Evolutionary conservation across 805 yeast species (phyloP), one percentile per base, ranked within the genome.

Genomic region (Ogataea pignaliae): DNA sequence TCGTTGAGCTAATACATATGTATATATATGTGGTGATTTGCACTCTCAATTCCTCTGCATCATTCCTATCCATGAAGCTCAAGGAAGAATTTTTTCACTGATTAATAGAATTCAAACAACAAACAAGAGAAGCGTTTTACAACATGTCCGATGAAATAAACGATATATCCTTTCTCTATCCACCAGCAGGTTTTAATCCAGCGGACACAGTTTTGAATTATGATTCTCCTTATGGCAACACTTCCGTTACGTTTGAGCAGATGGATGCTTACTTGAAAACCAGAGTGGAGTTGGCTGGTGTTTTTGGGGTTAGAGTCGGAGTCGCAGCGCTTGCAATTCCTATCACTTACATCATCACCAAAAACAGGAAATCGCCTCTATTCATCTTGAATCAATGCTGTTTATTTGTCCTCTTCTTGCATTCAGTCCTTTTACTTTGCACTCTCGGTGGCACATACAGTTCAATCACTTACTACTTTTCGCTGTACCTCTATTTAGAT

Each of bases 381-480:
- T 91, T 88, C 60, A 60, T 81, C n/a, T 64, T 88, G 37, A 89
- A 90, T 62, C 81, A 81, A 58, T 40, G 71, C 2, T 77, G 85
- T 30, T 67, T 91, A 41, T 40, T 77, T 2, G 58, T 80, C 4
- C 64, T 83, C 42, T 61, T 83, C 4, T 44, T 88, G 13, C 83
- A 85, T 42, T 76, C 89, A 1, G 73, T 76, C 2, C 63, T 89
- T 6, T 81, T 75, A 63, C 54, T 85, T 28, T 71, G 65, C 11
- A 79, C 81, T 51, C 58, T 81, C 15, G 55, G 73, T 30, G 78
- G 85, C 10, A 71, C 79, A 1, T 76, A 74, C 50, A 68, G 73
- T 28, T 65, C 81, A 0, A 42, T 79, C 1, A 65, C 83, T 1
- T 69, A 70, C 42, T 50, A 55, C 10, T 68, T 81, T 43, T 73